These are phyloP conservation scores for Coffea humblotiana DNA, from an alignment of 305 asterid genomes.

Conservation along the genomic window DNA sequence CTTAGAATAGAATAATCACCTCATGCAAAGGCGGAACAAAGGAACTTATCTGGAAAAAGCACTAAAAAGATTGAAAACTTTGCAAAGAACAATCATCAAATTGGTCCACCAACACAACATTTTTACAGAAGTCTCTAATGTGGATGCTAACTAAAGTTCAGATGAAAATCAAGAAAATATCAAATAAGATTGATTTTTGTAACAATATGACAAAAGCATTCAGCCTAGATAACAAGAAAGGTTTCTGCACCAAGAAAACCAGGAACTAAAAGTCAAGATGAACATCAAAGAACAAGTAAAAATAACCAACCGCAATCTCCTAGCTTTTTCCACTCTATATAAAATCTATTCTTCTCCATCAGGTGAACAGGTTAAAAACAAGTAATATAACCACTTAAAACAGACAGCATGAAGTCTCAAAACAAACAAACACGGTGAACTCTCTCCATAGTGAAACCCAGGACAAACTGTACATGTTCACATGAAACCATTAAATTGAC, in stretches of 20 bases:
- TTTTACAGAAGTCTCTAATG: background rate
- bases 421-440: background rate
- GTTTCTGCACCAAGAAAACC: background rate
- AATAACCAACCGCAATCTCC: background rate
- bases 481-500: slow-evolving; percentile 12
- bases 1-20: background rate
- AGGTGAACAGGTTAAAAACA: too few species aligned
- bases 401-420: background rate
- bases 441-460: background rate
- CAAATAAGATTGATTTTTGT: background rate
- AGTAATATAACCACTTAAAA: background rate
- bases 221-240: background rate
- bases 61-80: background rate
- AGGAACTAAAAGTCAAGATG: background rate
- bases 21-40: too few species aligned
- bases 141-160: background rate
- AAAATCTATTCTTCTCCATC: background rate
- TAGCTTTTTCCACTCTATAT: background rate
- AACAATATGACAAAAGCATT: background rate
- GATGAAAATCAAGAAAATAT: background rate
- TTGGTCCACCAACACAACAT: background rate
- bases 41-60: background rate
- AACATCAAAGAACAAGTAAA: background rate
- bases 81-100: background rate
- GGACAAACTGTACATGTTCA: background rate